These are phyloP conservation scores for Madurella mycetomatis DNA, from an alignment of 2,329 filamentous ascomycete species.

Conservation along the genomic window DNA sequence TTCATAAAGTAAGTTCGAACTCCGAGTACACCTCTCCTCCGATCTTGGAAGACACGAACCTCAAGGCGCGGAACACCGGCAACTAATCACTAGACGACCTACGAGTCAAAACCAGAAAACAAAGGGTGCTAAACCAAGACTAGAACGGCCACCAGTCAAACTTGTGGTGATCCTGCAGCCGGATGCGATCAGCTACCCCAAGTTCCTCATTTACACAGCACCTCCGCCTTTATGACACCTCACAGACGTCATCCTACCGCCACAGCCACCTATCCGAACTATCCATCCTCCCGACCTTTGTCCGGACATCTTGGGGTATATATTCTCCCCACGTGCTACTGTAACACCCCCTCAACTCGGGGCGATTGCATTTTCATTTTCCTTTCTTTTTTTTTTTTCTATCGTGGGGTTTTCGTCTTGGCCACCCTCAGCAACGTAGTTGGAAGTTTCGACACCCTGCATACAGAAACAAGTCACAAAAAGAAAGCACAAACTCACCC, in stretches of 20 bases:
- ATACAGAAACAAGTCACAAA: neutral
- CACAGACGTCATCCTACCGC: conserved; percentile 5
- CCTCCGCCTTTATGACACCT: conserved; percentile 1
- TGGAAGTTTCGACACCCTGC: no score
- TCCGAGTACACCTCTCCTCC: no score
- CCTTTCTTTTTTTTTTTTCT: neutral
- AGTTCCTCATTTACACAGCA: neutral
- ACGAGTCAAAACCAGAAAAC: no score
- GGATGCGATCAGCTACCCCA: neutral
- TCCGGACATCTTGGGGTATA: neutral
- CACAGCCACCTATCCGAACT: neutral
- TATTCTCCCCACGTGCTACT: neutral
- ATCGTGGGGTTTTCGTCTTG: neutral
- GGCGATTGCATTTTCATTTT: neutral
- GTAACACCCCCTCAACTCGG: no score
- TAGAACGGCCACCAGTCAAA: no score
- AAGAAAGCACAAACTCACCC: neutral
- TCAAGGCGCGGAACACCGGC: no score
- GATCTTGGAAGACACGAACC: no score
- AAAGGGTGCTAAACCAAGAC: no score
- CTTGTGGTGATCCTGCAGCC: no score
- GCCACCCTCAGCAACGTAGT: neutral
- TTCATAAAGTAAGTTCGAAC: no score
- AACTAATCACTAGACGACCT: no score
- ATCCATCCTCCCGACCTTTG: neutral